Base-by-base conservation (phyloP, 1,284 basidiomycete species). In the Hemileia vastatrix region DNA sequence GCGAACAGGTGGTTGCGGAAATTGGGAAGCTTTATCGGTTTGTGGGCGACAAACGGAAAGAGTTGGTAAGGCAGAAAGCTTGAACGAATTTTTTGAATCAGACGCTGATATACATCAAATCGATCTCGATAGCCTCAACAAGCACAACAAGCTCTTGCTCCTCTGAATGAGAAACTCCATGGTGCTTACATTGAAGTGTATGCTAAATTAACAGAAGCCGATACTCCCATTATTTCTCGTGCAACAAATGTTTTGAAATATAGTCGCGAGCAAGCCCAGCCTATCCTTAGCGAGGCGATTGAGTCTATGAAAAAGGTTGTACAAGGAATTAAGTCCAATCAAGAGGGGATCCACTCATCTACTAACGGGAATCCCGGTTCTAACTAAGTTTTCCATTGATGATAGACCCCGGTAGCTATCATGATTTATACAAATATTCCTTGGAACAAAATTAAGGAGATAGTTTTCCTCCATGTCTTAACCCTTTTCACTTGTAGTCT, bases 21-120 rank as follows among this genome's bases (percentile, higher is more conserved):
- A 53, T 61, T 21, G 59, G 54, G 40, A 33, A 50, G 23, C 45
- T 61, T 36, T 48, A 32, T 40, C 36, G 51, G 52, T 61, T 54
- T 54, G 52, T 61, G 27, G n/a, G 45, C n/a, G 59, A 61, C 32
- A 61, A 54, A 54, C 51, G 52, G 36, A 61, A 61, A 32, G 59
- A 61, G 32, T 48, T 61, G 51, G 59, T 61, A 27, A 24, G 27
- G 13, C 48, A 15, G 15, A 8, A 8, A 13, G 13, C 13, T 27
- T 44, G 44, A n/a, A n/a, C n/a, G 13, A 47, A 45, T 43, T 45
- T 56, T 5, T 52, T 52, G 50, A 11, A 19, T 21, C 18, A 11
- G 23, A 23, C 23, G 23, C 18, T 48, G 19, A 13, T 11, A 8
- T 21, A 21, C 18, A 8, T 19, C 6, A 48, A 19, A 48, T 11